Base-by-base conservation (phyloP, 371 early-diverging fungal species). In the Polyrhizophydium stewartii region DNA sequence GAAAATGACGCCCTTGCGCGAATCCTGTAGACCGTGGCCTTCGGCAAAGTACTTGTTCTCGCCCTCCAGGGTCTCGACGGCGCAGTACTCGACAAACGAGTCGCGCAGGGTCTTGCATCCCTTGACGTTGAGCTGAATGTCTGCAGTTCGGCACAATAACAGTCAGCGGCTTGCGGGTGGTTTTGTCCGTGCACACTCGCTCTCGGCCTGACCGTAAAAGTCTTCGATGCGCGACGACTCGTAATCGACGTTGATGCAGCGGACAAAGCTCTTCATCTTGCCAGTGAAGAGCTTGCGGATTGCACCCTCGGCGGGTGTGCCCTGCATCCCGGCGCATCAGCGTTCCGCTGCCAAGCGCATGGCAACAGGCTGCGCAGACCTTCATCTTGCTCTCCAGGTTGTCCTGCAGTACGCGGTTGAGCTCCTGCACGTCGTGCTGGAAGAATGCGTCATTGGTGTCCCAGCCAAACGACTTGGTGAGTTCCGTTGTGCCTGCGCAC, bases 341-440 rank as follows among this genome's bases (percentile, higher is more conserved):
- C 7, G 7, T 10, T 25, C 9, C 28, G 9, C 22, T 7, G 7
- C 22, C 3, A 47, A 47, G 16, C 25, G 49, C 7, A 7, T 47
- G 7, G 16, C 22, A 47, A 3, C 22, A 47, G 28, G 43, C 43
- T 17, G n/a, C 49, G 3, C 47, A 13, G 61, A 83, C 87, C 83
- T 93, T 91, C 97, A 97, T 97, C 73, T 93, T 94, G 47, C 78
- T 85, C 75, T 96, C 97, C 49, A 98, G 74, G 70, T 92, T 92
- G 70, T 98, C 97, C 76, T 95, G 95, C 55, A 98, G 75, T 7
- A 97, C 94, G 50, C 98, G 85, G 75, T 94, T 94, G 68, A 98
- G 94, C 70, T 97, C 97, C 69, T 96, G 97, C 17, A 98, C 93
- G 72, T 98, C 98, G 70, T 96, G 97, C 75, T 98, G 97, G 87